Percentiles rank a stretch among this genome's conserved stretches.
Conservation (phyloP, 768 basidiomycete species). For the Filobasidium wieringae region DNA sequence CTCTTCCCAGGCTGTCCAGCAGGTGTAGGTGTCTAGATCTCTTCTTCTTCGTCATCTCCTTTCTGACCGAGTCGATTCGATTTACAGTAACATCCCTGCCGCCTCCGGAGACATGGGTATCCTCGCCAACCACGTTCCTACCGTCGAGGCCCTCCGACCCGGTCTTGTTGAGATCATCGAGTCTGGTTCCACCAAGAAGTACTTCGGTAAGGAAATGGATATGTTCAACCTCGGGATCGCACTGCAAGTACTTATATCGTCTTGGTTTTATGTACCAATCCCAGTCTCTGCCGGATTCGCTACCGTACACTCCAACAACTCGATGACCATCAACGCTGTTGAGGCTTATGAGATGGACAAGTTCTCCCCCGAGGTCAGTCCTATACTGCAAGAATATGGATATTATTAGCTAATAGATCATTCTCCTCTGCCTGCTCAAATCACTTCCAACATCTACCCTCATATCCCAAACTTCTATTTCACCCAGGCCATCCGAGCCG, state of each 20-base stretch:
- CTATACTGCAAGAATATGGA: not conserved
- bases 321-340: constrained; percentile 87
- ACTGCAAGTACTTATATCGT: too few species aligned
- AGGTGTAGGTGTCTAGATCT: constrained; percentile 45
- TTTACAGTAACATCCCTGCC: constrained; percentile 41
- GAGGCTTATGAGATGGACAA: constrained; percentile 86
- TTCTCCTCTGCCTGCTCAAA: constrained; percentile 7
- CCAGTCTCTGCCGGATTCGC: constrained; percentile 93
- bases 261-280: not conserved
- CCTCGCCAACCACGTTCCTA: constrained; percentile 93
- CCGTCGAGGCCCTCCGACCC: constrained; percentile 88
- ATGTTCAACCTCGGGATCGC: too few species aligned
- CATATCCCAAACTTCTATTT: not conserved
- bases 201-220: constrained; percentile 84
- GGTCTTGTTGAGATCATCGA: constrained; percentile 93
- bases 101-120: constrained; percentile 98
- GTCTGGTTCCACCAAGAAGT: constrained; percentile 60
- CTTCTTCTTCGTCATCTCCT: not conserved
- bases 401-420: not conserved
- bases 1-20: constrained; percentile 78
- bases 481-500: constrained; percentile 69
- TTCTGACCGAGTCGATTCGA: not conserved
- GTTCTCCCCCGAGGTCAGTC: constrained; percentile 74
- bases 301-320: constrained; percentile 94
- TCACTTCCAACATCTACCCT: not conserved